Evolutionary conservation across 768 basidiomycete genomes (phyloP), one percentile per base, ranked within the genome.

Genomic region (Amanita pallidorosea): DNA sequence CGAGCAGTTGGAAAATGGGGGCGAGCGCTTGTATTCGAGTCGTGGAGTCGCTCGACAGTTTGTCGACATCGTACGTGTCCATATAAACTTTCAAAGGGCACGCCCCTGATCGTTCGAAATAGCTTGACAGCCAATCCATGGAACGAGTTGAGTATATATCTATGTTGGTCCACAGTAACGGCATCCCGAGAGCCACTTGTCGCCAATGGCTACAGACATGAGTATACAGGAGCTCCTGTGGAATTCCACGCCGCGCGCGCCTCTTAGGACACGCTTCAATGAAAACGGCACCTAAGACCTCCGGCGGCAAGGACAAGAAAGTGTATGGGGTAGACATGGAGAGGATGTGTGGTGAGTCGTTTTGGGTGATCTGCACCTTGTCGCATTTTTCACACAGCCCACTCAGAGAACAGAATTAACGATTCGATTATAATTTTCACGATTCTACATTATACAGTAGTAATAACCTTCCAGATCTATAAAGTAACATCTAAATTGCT

Each of bases 181-280:
- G 66, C 5, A 64, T 67, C 12, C 57, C 55, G 22, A 71, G 47
- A 1, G 69, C 70, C 13, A 67, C 55, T 3, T 57, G 58, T 42
- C 74, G 65, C 72, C 73, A 76, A 44, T 58, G 61, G 15, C 51
- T 51, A n/a, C 67, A 74, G 36, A 76, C 71, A 51, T 74, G 72
- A 35, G 68, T 69, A 13, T 71, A 52, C 11, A 58, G 18, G n/a
- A 76, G 66, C 54, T 70, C 68, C 22, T 61, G 62, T 34, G 67
- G 66, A 23, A 67, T 49, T 45, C 45, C 53, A 36, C 59, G 58
- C 36, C 55, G 54, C 13, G 56, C 50, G 18, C 59, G 62, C 12
- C 50, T 56, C 13, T 47, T 53, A 17, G 64, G 58, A 40, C 55
- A 56, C 7, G 62, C 53, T 22, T 58, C 57, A 2, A 47, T 22